These are phyloP conservation scores for Diaporthe nobilis DNA, from an alignment of 2,329 filamentous ascomycete species.

Conservation along the genomic window DNA sequence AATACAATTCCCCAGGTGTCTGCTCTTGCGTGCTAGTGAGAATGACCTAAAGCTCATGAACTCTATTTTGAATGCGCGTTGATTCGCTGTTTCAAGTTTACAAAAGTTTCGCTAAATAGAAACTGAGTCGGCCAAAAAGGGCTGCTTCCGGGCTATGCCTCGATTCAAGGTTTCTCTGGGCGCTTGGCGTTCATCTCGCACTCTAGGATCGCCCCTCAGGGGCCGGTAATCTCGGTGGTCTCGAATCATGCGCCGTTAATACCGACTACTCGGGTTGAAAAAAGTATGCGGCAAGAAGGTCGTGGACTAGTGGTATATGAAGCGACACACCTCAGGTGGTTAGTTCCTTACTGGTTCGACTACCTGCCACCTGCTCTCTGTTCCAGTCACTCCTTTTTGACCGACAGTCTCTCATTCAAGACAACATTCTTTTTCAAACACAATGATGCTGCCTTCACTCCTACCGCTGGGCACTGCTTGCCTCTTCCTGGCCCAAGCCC, in stretches of 20 bases:
- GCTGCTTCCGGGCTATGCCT: constrained; percentile 12
- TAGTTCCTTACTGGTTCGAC: background rate
- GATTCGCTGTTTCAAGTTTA: constrained; percentile 29
- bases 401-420: background rate
- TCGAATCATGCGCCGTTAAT: constrained; percentile 25
- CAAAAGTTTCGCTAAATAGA: constrained; percentile 32
- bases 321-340: background rate
- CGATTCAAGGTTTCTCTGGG: constrained; percentile 30
- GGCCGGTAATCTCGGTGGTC: constrained; percentile 29
- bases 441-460: constrained; percentile 10
- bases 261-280: constrained; percentile 11
- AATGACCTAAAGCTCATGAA: background rate
- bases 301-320: background rate
- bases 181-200: constrained; percentile 30
- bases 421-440: background rate
- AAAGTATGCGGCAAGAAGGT: background rate
- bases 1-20: background rate
- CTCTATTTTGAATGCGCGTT: background rate
- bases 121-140: constrained; percentile 2
- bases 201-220: constrained; percentile 9
- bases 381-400: constrained; percentile 12
- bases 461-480: background rate
- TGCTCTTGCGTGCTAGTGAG: background rate
- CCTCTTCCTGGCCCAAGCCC: constrained; percentile 15
- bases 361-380: background rate